A percentile compares a stretch with the other conserved stretches of the same genome.
These are phyloP conservation scores for Paracoccidioides lutzii DNA, from an alignment of 2,329 filamentous ascomycete genomes.

Conservation along the genomic window DNA sequence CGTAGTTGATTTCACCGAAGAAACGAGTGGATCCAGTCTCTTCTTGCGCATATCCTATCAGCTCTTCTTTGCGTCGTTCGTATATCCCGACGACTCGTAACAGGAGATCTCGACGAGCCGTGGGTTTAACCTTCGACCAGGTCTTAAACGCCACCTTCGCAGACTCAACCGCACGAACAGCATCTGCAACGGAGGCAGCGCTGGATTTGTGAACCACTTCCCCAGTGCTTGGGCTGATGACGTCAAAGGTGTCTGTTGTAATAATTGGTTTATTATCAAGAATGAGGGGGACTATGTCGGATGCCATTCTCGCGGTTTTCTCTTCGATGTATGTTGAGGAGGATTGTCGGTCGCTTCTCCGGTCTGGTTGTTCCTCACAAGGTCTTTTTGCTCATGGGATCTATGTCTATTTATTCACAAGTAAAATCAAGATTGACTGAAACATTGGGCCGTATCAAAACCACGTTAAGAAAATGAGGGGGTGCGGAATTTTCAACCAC, in stretches of 20 bases:
- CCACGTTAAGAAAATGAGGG: no score
- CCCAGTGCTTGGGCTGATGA: constrained; percentile 44
- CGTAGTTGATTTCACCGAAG: constrained; percentile 26
- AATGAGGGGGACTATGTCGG: constrained; percentile 25
- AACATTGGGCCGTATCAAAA: no score
- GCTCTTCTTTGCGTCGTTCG: constrained; percentile 45
- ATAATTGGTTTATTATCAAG: constrained; percentile 33
- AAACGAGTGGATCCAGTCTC: constrained; percentile 41
- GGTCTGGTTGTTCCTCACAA: not conserved
- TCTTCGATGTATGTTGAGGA: not conserved
- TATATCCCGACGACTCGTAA: constrained; percentile 54
- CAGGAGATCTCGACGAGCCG: constrained; percentile 45
- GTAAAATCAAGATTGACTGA: no score
- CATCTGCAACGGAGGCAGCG: constrained; percentile 43
- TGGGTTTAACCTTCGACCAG: constrained; percentile 53
- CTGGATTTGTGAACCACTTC: constrained; percentile 43
- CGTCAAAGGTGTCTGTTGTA: constrained; percentile 31
- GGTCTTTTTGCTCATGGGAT: not conserved
- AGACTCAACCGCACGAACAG: constrained; percentile 43
- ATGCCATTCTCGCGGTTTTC: not conserved
- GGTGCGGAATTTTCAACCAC: no score
- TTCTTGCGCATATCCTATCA: constrained; percentile 45
- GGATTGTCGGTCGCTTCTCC: not conserved
- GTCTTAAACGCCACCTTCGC: constrained; percentile 55
- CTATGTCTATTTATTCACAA: no score